Evolutionary conservation across 2,329 filamentous ascomycete genomes (phyloP), one percentile per base, ranked within the genome.

Genomic region (Coniosporium tulheliwenetii): DNA sequence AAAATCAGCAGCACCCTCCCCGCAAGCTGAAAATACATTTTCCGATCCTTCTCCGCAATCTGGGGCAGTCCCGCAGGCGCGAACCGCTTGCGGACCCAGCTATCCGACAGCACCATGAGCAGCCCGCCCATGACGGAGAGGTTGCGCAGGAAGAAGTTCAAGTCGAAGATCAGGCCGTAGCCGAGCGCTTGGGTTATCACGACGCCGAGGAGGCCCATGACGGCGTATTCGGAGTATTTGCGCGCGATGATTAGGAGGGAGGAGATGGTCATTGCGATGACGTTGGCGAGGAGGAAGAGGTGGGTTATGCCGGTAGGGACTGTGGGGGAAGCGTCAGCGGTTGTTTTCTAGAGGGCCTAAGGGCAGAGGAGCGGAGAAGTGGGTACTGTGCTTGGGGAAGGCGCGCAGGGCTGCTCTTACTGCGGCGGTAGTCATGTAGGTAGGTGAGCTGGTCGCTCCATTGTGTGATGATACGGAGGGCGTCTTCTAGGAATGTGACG

Each of bases 111-210:
- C 14, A 98, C 91, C 91, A 98, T 96, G 53, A 98, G 74, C 36
- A 98, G 75, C 45, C 91, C 91, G 52, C 91, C 91, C 70, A 96
- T 89, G 54, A 98, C 91, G 49, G 86, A 94, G 46, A 98, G 72
- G 61, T 98, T 98, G 66, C 91, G 87, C 48, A 98, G 81, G 79
- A 98, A 98, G 73, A 98, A 98, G 77, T 96, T 98, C 58, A 96
- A 76, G 64, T 98, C 91, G 62, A 98, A 96, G 63, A 98, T 94
- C 47, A 98, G 75, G 44, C 91, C 91, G 61, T 98, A 98, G 52
- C 91, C 91, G 42, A 98, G 75, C 14, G 89, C 91, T 66, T 98
- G 91, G 30, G 86, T 81, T 46, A 98, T 64, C 40, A 98, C 89
- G 40, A 98, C 91, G 40, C 70, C 81, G 60, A 95, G 82, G 47